Conservation (phyloP, 1,284 basidiomycete species). For the Moesziomyces antarcticus region DNA sequence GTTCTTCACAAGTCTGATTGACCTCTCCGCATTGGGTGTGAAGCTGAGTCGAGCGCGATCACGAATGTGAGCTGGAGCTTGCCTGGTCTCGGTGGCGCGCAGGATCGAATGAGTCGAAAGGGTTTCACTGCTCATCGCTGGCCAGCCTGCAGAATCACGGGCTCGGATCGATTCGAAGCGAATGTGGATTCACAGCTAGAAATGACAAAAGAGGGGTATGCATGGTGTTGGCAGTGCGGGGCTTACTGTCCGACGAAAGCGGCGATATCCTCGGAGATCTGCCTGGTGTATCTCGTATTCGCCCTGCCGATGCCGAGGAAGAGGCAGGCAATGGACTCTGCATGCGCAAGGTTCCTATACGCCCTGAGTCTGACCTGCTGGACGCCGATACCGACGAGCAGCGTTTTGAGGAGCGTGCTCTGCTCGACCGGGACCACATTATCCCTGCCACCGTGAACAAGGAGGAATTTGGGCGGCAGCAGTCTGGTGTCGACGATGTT, state of each 20-base stretch:
- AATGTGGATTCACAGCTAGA: too few relatives aligned
- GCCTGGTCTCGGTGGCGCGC: too few relatives aligned
- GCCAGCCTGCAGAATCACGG: too few relatives aligned
- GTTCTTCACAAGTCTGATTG: too few relatives aligned
- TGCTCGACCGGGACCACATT: constrained; percentile 67
- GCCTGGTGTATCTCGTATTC: constrained; percentile 66
- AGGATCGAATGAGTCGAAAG: too few relatives aligned
- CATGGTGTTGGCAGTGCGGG: not conserved
- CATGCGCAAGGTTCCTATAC: constrained; percentile 67
- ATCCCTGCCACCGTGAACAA: constrained; percentile 69
- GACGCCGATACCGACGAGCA: constrained; percentile 69
- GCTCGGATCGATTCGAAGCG: too few relatives aligned
- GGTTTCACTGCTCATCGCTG: too few relatives aligned
- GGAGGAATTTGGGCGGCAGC: constrained; percentile 67
- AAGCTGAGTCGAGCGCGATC: too few relatives aligned
- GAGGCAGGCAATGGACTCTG: constrained; percentile 64
- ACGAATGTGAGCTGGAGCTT: too few relatives aligned
- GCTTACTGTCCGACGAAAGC: constrained; percentile 46
- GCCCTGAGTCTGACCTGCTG: constrained; percentile 65
- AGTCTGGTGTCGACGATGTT: constrained; percentile 66
- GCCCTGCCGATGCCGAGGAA: constrained; percentile 58
- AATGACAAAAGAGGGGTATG: too few relatives aligned
- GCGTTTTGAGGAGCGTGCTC: constrained; percentile 67
- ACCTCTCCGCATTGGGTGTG: too few relatives aligned
- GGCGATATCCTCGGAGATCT: constrained; percentile 58